phyloP scores from a whole-genome alignment of 2,329 filamentous ascomycete genomes.

The Stromatinia cepivora region DNA sequence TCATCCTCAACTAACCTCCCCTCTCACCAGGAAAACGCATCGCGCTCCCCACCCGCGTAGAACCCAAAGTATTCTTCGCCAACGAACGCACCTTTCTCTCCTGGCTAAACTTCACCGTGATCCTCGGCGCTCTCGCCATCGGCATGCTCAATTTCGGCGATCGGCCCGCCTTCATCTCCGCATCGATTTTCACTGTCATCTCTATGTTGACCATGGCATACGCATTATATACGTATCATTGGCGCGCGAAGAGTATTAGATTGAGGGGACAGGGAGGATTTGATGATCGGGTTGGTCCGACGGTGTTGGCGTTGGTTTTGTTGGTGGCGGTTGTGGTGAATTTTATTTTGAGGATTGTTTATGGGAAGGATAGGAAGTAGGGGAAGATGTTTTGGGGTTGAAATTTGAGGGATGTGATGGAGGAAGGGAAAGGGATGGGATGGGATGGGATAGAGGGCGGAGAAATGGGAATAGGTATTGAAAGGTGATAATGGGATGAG shows the following conservation, averaged over 20 bases:
- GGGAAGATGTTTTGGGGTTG: background rate
- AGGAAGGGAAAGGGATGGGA: background rate
- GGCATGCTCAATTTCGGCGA: constrained; percentile 99
- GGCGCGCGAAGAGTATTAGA: constrained; percentile 90
- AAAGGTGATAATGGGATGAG: background rate
- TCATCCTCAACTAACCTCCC: constrained; percentile 22
- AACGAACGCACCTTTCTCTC: constrained; percentile 99
- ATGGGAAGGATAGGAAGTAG: constrained; percentile 34
- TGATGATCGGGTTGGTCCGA: constrained; percentile 93
- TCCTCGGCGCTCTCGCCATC: constrained; percentile 93
- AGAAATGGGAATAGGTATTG: background rate
- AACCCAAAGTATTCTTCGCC: constrained; percentile 99
- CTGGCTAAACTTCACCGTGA: constrained; percentile 99
- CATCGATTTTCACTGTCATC: constrained; percentile 89
- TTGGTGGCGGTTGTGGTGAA: constrained; percentile 92
- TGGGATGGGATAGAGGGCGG: background rate
- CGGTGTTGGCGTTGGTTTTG: constrained; percentile 81
- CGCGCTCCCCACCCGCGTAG: constrained; percentile 93
- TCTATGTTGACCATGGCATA: constrained; percentile 96
- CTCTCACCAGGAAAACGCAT: constrained; percentile 82
- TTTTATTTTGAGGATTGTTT: constrained; percentile 77
- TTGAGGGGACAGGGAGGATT: constrained; percentile 92
- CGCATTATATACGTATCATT: constrained; percentile 92
- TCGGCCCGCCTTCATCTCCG: constrained; percentile 87
- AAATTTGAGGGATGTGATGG: background rate